phyloP scores from a whole-genome alignment of 2,329 filamentous ascomycete species.

The Trichophyton benhamiae region DNA sequence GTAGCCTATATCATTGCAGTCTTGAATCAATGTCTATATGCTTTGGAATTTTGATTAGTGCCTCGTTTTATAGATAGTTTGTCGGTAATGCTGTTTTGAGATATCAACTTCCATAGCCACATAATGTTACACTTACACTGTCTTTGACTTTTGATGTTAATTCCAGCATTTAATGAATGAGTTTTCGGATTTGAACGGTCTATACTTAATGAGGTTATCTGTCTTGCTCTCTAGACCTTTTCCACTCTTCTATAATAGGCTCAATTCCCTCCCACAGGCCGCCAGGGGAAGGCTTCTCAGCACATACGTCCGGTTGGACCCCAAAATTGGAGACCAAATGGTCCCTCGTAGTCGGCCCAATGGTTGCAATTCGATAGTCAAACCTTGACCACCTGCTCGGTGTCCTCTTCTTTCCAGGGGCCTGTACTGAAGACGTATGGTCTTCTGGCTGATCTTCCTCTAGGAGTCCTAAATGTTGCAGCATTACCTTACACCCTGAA shows the following conservation, averaged over 20 bases:
- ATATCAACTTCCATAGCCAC: not conserved
- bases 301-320: conserved; percentile 47
- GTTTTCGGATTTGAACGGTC: no score
- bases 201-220: not conserved
- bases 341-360: conserved; percentile 82
- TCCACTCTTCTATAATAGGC: conserved; percentile 28
- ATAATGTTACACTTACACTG: not conserved
- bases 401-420: conserved; percentile 5
- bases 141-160: not conserved
- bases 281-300: conserved; percentile 67
- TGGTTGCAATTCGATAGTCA: conserved; percentile 62
- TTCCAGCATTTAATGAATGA: no score
- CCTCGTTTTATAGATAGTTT: not conserved
- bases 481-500: conserved; percentile 49
- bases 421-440: not conserved
- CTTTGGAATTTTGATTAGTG: not conserved
- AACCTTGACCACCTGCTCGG: conserved; percentile 18
- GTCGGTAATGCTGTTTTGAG: not conserved
- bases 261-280: conserved; percentile 60
- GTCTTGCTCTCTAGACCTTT: not conserved
- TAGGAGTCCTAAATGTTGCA: conserved; percentile 40
- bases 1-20: not conserved
- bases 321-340: conserved; percentile 43
- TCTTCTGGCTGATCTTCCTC: not conserved
- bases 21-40: not conserved